These are phyloP conservation scores for Trametes maxima DNA, from an alignment of 768 basidiomycete species.

Conservation along the genomic window DNA sequence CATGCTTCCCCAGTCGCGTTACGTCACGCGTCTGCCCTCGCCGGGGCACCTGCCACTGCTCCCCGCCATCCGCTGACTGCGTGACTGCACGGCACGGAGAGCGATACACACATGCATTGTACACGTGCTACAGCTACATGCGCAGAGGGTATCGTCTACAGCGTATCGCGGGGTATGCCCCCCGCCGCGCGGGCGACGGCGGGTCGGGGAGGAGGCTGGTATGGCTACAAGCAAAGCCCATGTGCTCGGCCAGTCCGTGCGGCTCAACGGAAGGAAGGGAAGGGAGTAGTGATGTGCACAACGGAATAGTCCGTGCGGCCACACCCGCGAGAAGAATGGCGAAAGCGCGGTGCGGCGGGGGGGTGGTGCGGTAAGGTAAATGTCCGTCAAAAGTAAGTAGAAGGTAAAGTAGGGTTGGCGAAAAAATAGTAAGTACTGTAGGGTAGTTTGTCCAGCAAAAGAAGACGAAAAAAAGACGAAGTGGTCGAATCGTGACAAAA, in stretches of 20 bases:
- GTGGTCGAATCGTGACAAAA: constrained; percentile 5
- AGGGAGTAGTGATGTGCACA: constrained; percentile 24
- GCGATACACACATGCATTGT: constrained; percentile 18
- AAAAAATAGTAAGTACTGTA: constrained; percentile 8
- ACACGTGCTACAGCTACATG: constrained; percentile 16
- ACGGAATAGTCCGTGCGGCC: constrained; percentile 7
- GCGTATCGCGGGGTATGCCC: constrained; percentile 2
- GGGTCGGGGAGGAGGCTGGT: background rate
- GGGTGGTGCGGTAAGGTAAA: background rate
- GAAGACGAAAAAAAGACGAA: constrained; percentile 10
- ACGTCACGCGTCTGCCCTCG: constrained; percentile 17
- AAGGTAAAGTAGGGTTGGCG: constrained; percentile 3
- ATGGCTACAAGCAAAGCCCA: constrained; percentile 20
- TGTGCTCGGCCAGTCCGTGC: constrained; percentile 19
- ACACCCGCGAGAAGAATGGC: background rate
- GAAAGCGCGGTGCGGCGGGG: constrained; percentile 21
- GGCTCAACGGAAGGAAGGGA: constrained; percentile 7
- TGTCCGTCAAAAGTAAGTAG: background rate
- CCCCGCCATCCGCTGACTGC: no score
- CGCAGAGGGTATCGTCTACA: constrained; percentile 12
- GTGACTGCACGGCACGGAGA: background rate
- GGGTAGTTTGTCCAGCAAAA: constrained; percentile 30
- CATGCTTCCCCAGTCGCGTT: constrained; percentile 2
- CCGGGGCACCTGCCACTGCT: background rate
- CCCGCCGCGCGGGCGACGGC: background rate